Evolutionary conservation across 352 stramenopile genomes (phyloP).

Genomic region (Phytophthora lateralis): DNA sequence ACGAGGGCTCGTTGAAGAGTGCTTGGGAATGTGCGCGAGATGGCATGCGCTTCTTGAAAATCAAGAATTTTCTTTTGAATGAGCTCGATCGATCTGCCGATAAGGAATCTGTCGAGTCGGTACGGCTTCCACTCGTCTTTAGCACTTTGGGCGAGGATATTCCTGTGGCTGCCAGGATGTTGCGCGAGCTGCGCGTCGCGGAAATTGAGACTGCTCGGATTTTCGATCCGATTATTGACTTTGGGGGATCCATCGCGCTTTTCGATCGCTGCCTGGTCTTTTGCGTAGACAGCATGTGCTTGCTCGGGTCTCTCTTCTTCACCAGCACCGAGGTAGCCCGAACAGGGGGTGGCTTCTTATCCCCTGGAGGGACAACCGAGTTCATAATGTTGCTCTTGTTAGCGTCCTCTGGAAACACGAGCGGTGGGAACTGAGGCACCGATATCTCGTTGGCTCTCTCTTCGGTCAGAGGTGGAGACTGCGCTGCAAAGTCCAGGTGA

Average conservation of each 20-base stretch:
- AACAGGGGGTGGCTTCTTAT: background rate
- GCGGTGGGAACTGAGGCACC: constrained; percentile 1
- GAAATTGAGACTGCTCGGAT: constrained; percentile 21
- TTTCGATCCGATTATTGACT: constrained; percentile 10
- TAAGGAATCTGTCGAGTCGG: constrained; percentile 18
- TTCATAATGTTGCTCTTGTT: background rate
- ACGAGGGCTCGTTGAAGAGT: constrained; percentile 67
- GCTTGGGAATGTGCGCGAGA: constrained; percentile 31
- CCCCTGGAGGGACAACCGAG: background rate
- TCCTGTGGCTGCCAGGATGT: constrained; percentile 14
- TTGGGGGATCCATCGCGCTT: constrained; percentile 24
- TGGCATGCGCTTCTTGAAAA: constrained; percentile 32
- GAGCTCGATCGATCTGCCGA: constrained; percentile 9
- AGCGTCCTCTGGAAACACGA: constrained; percentile 15
- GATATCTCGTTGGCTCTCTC: constrained; percentile 1
- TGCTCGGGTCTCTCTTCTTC: constrained; percentile 29
- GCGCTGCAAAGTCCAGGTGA: constrained; percentile 42
- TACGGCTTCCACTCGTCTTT: constrained; percentile 18
- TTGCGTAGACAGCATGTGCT: constrained; percentile 22
- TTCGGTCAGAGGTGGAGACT: constrained; percentile 10
- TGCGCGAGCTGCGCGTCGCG: constrained; percentile 18
- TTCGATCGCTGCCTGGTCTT: constrained; percentile 30
- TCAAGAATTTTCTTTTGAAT: constrained; percentile 17
- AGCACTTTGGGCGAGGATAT: background rate
- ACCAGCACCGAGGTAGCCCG: background rate